A percentile compares a stretch with the other conserved stretches of the same genome.
phyloP scores from a whole-genome alignment of 129 eudicot genomes.

The Flaveria linearis region DNA sequence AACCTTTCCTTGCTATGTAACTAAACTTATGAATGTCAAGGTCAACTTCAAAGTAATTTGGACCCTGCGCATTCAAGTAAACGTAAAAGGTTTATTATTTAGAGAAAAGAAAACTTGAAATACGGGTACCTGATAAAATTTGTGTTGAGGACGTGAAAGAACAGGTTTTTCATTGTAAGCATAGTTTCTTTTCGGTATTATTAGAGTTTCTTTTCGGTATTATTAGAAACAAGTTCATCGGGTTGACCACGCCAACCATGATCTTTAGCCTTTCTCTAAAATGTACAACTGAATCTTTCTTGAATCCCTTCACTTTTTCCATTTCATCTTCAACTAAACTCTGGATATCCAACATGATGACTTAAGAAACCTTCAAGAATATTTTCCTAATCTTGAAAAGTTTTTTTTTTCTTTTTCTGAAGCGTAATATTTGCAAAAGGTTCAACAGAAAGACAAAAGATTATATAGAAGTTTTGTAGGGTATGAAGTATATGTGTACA shows the following conservation, averaged over 20 bases:
- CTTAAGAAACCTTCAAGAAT: neutral
- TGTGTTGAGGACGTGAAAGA: constrained; percentile 94
- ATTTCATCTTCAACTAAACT: constrained; percentile 68
- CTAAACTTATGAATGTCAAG: constrained; percentile 88
- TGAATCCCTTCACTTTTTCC: constrained; percentile 68
- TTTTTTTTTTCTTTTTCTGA: neutral
- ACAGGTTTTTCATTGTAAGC: constrained; percentile 95
- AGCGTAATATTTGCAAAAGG: neutral
- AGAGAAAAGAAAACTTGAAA: neutral
- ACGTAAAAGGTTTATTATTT: neutral
- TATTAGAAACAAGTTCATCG: constrained; percentile 72
- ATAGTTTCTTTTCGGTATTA: constrained; percentile 77
- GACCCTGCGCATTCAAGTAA: constrained; percentile 51
- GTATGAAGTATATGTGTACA: too few relatives aligned
- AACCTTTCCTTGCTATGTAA: constrained; percentile 85
- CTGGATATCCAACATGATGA: constrained; percentile 38
- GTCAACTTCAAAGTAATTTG: constrained; percentile 80
- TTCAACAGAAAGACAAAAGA: neutral
- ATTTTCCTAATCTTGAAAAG: neutral
- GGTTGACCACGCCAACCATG: constrained; percentile 82
- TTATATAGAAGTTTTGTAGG: neutral
- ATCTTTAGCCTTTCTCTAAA: constrained; percentile 88
- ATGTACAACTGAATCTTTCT: constrained; percentile 57
- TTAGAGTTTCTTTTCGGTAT: constrained; percentile 76
- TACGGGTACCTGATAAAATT: constrained; percentile 74